These are phyloP conservation scores for Chytriomyces sp. DNA, from an alignment of 192 early-diverging fungal species.

Conservation along the genomic window DNA sequence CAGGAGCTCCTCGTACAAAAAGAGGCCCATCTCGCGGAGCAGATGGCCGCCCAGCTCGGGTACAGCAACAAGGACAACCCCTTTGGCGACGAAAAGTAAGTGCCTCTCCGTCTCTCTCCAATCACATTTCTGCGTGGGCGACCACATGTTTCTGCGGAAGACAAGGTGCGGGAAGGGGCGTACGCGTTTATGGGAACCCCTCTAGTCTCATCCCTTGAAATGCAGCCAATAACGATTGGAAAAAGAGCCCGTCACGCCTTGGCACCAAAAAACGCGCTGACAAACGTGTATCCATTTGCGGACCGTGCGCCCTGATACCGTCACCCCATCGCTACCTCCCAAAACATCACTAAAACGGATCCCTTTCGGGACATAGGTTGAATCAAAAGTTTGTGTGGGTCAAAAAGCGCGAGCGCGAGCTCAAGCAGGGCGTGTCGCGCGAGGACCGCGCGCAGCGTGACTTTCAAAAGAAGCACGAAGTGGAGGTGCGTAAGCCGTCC, in stretches of 20 bases:
- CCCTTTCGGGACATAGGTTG: too few relatives aligned
- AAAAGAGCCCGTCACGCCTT: too few relatives aligned
- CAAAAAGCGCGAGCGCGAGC: slow-evolving; percentile 87
- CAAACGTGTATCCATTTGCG: too few relatives aligned
- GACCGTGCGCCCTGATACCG: too few relatives aligned
- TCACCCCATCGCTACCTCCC: too few relatives aligned
- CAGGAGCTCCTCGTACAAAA: slow-evolving; percentile 21
- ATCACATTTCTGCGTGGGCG: neutral
- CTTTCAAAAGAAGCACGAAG: slow-evolving; percentile 62
- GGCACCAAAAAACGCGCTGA: too few relatives aligned
- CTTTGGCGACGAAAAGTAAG: slow-evolving; percentile 70
- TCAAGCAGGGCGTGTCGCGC: slow-evolving; percentile 64
- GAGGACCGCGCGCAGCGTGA: slow-evolving; percentile 55
- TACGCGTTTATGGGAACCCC: too few relatives aligned
- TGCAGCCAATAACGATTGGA: too few relatives aligned
- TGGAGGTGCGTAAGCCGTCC: slow-evolving; percentile 8
- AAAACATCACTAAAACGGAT: too few relatives aligned
- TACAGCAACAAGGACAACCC: slow-evolving; percentile 80
- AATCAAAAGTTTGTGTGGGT: slow-evolving; percentile 90
- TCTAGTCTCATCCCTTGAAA: too few relatives aligned
- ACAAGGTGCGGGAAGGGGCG: too few relatives aligned
- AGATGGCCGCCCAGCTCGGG: slow-evolving; percentile 48
- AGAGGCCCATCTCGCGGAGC: slow-evolving; percentile 20
- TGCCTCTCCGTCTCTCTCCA: neutral
- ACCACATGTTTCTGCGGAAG: neutral